These are phyloP conservation scores for Globisporangium sylvaticum DNA, from an alignment of 352 stramenopile species.

Conservation along the genomic window DNA sequence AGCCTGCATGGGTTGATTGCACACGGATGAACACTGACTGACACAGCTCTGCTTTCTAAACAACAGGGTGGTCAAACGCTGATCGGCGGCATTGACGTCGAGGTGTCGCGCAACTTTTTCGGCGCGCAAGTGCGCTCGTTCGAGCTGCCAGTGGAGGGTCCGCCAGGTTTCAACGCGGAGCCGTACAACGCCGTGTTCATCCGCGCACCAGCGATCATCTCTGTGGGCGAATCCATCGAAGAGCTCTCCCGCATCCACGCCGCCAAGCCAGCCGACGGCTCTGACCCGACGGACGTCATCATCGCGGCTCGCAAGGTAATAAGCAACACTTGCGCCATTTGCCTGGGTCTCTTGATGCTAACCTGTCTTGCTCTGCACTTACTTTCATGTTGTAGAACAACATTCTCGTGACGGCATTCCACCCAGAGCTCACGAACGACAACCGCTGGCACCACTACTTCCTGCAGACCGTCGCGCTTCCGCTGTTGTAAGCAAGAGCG, in stretches of 20 bases:
- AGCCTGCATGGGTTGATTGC: background rate
- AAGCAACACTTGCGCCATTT: too few relatives aligned
- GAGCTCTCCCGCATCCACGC: constrained; percentile 88
- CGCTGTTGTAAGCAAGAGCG: constrained; percentile 29
- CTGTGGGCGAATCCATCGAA: constrained; percentile 83
- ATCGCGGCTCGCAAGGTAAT: constrained; percentile 68
- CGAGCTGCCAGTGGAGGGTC: constrained; percentile 59
- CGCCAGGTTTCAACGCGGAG: constrained; percentile 44
- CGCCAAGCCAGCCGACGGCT: constrained; percentile 66
- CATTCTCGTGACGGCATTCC: constrained; percentile 94
- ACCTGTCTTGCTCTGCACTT: background rate
- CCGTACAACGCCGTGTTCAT: constrained; percentile 96
- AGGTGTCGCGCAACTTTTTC: constrained; percentile 98
- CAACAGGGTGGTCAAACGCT: constrained; percentile 87
- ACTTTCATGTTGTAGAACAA: constrained; percentile 41
- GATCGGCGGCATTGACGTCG: constrained; percentile 93
- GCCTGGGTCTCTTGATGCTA: background rate
- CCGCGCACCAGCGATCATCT: constrained; percentile 94
- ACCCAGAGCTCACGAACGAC: constrained; percentile 94
- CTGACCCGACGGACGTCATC: constrained; percentile 77
- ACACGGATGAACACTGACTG: constrained; percentile 25
- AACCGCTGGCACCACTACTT: constrained; percentile 95
- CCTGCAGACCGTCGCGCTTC: constrained; percentile 64
- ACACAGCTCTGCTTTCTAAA: too few relatives aligned
- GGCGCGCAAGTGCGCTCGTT: constrained; percentile 90